Conservation (phyloP, 768 basidiomycete genomes). For the Pulveroboletus ravenelii region DNA sequence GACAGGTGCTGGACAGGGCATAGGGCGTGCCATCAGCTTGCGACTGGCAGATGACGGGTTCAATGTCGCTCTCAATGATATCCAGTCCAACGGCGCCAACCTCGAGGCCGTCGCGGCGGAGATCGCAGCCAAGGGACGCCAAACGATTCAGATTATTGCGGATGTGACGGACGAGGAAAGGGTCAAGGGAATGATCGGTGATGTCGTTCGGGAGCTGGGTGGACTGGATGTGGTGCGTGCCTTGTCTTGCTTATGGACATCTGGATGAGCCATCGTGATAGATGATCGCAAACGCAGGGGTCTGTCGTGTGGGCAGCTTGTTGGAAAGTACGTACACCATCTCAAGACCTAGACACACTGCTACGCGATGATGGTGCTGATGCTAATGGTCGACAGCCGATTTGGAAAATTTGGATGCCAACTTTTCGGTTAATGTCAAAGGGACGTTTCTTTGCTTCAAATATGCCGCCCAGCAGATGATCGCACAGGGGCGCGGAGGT, state of each 20-base stretch:
- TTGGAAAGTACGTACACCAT: constrained; percentile 3
- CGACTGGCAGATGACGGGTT: constrained; percentile 44
- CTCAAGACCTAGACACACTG: neutral
- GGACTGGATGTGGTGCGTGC: constrained; percentile 11
- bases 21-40: constrained; percentile 44
- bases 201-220: constrained; percentile 5
- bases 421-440: constrained; percentile 14
- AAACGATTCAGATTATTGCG: neutral
- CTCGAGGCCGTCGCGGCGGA: neutral
- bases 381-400: constrained; percentile 3
- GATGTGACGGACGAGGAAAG: constrained; percentile 4
- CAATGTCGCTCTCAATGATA: constrained; percentile 44
- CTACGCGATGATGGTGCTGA: neutral
- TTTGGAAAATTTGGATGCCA: constrained; percentile 25
- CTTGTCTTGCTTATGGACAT: neutral
- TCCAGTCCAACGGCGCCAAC: constrained; percentile 14
- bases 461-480: constrained; percentile 20
- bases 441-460: constrained; percentile 27
- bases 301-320: constrained; percentile 2
- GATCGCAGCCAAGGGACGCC: neutral
- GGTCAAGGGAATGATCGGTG: constrained; percentile 14
- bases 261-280: neutral
- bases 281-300: constrained; percentile 15
- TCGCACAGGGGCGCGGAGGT: constrained; percentile 14
- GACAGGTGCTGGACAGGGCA: constrained; percentile 44